Conservation (phyloP, 331 rosid species). For the Pyracantha coccinea region DNA sequence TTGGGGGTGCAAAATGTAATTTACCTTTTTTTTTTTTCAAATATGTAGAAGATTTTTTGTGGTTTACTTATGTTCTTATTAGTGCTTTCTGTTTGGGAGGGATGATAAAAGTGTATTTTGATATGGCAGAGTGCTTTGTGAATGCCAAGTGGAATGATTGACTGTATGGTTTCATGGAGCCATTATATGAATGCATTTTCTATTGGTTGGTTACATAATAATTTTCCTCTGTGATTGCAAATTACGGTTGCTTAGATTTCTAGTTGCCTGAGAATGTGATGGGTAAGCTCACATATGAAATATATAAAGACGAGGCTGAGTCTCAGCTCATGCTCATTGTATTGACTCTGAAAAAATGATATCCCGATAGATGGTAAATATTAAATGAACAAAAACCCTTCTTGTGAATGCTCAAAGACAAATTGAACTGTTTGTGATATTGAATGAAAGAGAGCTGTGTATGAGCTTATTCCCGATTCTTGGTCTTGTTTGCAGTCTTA, state of each 20-base stretch:
- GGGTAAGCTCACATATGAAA: neutral
- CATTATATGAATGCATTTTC: neutral
- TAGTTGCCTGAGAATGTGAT: neutral
- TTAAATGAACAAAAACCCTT: neutral
- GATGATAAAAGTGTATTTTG: neutral
- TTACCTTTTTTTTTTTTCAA: no score
- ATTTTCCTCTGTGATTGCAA: neutral
- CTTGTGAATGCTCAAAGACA: neutral
- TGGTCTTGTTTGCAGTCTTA: conserved; percentile 60
- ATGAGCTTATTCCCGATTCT: conserved; percentile 12
- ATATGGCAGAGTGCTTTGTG: neutral
- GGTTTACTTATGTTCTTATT: neutral
- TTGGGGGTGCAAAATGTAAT: no score
- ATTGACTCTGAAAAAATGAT: neutral
- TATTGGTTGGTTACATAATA: neutral
- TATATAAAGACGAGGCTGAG: neutral
- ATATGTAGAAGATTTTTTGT: neutral
- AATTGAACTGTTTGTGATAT: neutral
- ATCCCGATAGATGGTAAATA: neutral
- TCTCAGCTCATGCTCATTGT: neutral
- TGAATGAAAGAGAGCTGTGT: neutral
- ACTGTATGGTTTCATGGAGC: neutral
- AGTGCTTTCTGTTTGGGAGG: neutral
- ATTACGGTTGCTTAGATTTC: neutral
- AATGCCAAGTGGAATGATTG: neutral